These are phyloP conservation scores for Cicer bijugum DNA, from an alignment of 306 rosid species.

Conservation along the genomic window DNA sequence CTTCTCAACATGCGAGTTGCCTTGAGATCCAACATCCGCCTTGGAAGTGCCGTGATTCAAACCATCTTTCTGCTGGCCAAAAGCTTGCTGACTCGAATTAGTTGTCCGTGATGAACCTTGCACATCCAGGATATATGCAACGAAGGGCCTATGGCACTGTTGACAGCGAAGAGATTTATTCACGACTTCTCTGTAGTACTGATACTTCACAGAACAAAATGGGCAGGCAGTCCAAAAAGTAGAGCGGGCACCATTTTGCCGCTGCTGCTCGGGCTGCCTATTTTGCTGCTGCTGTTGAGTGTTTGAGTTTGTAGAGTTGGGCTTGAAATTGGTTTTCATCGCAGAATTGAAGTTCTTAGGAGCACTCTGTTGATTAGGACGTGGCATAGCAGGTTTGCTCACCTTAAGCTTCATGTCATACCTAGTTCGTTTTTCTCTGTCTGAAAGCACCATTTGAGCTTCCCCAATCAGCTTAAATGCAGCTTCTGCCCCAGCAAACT, in stretches of 20 bases:
- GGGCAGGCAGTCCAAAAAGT: conserved; percentile 95
- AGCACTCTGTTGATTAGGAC: conserved; percentile 50
- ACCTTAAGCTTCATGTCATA: conserved; percentile 66
- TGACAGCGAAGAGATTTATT: conserved; percentile 77
- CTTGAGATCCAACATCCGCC: conserved; percentile 49
- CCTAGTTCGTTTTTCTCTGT: conserved; percentile 61
- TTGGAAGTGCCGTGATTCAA: conserved; percentile 46
- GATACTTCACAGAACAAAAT: conserved; percentile 73
- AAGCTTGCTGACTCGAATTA: conserved; percentile 56
- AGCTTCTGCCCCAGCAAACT: conserved; percentile 90
- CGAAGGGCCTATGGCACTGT: conserved; percentile 60
- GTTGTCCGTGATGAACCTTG: conserved; percentile 51
- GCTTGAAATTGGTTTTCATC: conserved; percentile 49
- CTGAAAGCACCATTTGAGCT: conserved; percentile 83
- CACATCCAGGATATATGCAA: conserved; percentile 58
- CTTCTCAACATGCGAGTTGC: conserved; percentile 49
- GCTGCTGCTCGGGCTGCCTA: conserved; percentile 47
- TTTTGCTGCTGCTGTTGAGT: conserved; percentile 50
- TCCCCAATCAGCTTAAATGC: conserved; percentile 93
- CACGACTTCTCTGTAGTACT: conserved; percentile 66
- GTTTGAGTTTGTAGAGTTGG: conserved; percentile 50
- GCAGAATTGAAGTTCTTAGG: conserved; percentile 47
- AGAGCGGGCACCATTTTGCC: conserved; percentile 46
- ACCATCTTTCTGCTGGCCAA: conserved; percentile 51
- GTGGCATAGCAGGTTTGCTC: conserved; percentile 47